Evolutionary conservation across 441 rosid species (phyloP).

Genomic region (Bocquillonia castaneifolia): DNA sequence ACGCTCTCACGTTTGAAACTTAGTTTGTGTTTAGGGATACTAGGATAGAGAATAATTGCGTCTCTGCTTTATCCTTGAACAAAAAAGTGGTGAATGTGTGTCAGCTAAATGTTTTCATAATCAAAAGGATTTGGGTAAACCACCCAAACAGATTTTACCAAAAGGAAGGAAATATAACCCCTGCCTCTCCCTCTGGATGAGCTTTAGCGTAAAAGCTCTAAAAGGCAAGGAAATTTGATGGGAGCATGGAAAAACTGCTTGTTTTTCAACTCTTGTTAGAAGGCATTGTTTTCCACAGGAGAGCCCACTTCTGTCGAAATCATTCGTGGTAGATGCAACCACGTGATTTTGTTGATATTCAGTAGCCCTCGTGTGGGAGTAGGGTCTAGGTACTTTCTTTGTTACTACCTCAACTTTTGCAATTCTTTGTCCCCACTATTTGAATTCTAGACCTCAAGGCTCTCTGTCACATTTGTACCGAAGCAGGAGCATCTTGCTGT

Average conservation of each 20-base stretch:
- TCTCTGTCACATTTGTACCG: slow-evolving; percentile 8
- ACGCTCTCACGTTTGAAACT: neutral
- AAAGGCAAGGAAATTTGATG: neutral
- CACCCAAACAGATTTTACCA: slow-evolving; percentile 4
- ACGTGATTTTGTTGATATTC: slow-evolving; percentile 8
- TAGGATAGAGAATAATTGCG: neutral
- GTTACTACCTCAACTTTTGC: neutral
- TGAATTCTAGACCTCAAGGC: neutral
- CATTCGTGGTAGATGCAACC: slow-evolving; percentile 4
- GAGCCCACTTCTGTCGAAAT: neutral
- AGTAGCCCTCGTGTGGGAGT: slow-evolving; percentile 8
- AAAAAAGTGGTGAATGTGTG: neutral
- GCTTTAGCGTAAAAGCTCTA: neutral
- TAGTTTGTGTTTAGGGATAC: neutral
- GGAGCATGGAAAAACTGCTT: neutral
- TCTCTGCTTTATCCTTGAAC: neutral
- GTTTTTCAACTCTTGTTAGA: neutral
- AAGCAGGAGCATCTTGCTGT: slow-evolving; percentile 19
- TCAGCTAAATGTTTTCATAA: neutral
- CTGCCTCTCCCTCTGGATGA: neutral
- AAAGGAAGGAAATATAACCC: neutral
- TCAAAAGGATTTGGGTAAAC: neutral
- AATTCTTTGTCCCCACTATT: slow-evolving; percentile 12
- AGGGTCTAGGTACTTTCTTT: neutral
- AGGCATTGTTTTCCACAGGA: neutral